These are phyloP conservation scores for Mortierella alpina DNA, from an alignment of 192 early-diverging fungal species.

Conservation along the genomic window DNA sequence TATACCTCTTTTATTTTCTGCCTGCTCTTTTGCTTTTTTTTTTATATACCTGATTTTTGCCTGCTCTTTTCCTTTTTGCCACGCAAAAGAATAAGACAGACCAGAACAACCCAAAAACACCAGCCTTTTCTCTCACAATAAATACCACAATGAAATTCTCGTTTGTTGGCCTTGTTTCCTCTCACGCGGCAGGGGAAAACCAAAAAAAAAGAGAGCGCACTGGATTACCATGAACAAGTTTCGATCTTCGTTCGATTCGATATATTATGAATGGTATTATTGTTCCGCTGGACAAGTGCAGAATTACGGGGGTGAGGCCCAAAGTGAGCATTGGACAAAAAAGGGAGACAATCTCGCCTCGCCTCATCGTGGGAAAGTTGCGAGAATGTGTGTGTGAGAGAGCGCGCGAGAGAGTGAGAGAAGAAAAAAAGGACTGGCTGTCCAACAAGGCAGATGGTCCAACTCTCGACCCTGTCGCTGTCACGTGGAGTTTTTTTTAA, in stretches of 20 bases:
- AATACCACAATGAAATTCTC: no score
- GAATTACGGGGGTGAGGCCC: neutral
- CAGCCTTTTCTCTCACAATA: neutral
- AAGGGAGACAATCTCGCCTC: constrained; percentile 32
- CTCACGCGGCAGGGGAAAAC: neutral
- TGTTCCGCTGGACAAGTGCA: neutral
- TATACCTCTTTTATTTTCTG: constrained; percentile 10
- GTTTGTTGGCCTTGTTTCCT: no score
- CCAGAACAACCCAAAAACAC: neutral
- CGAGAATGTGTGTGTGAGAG: neutral
- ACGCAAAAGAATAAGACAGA: neutral
- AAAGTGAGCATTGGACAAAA: neutral
- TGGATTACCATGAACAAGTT: neutral
- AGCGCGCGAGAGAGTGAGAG: neutral
- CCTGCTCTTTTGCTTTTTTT: neutral
- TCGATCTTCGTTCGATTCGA: neutral
- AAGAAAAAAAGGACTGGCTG: neutral
- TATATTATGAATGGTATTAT: no score
- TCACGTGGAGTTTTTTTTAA: neutral
- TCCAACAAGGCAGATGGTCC: neutral
- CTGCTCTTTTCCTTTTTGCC: neutral
- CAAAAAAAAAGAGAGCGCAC: constrained; percentile 1
- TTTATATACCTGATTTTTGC: neutral
- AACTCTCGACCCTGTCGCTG: no score
- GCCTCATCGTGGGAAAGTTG: constrained; percentile 3